Evolutionary conservation across 371 early-diverging fungal species (phyloP).

Genomic region (Saksenaea oblongispora): DNA sequence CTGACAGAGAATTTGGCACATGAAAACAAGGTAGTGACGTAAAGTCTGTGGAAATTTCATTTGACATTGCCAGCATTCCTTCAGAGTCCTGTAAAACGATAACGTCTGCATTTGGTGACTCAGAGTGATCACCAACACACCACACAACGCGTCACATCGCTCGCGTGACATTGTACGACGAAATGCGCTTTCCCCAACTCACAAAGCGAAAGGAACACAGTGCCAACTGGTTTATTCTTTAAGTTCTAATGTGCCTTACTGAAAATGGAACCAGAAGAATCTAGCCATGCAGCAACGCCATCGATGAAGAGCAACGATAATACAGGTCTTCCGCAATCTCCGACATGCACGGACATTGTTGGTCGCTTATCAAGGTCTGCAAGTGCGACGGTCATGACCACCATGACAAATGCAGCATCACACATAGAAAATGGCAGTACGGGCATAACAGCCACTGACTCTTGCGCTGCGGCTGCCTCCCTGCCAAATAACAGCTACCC

Average conservation of each 20-base stretch:
- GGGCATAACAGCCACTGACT: neutral
- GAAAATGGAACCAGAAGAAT: neutral
- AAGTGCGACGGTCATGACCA: conserved; percentile 10
- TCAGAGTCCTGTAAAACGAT: no score
- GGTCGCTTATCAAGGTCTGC: conserved; percentile 8
- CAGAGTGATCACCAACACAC: no score
- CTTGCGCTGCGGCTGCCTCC: conserved; percentile 1
- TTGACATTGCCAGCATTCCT: no score
- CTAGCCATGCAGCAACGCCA: neutral
- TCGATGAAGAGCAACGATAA: neutral
- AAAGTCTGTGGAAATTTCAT: no score
- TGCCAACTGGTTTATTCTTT: neutral
- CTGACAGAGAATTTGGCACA: no score
- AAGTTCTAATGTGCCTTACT: neutral
- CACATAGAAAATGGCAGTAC: neutral
- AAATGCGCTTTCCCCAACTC: neutral
- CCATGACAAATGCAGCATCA: conserved; percentile 5
- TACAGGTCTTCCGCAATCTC: conserved; percentile 3
- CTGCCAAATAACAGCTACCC: neutral
- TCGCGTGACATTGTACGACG: neutral
- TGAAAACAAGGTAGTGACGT: no score
- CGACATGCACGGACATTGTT: neutral
- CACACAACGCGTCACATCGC: neutral
- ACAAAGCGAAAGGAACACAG: neutral
- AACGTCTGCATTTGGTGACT: no score